Conservation (phyloP, 2,329 filamentous ascomycete genomes). For the Cercospora sp. region DNA sequence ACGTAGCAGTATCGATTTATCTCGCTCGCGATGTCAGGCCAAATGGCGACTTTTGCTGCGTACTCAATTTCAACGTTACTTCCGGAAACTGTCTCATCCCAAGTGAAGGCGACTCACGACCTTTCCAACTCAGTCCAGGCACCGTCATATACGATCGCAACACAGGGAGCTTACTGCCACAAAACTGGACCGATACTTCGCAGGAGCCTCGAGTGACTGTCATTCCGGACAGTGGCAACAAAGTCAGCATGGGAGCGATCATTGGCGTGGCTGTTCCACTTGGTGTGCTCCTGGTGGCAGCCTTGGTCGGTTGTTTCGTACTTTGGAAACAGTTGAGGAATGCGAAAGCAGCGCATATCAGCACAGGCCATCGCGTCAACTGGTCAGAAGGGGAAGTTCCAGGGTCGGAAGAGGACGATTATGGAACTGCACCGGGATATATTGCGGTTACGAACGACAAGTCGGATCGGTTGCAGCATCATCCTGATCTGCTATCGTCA, state of each 20-base stretch:
- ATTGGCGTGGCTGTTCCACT: constrained; percentile 21
- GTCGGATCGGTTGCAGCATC: constrained; percentile 1
- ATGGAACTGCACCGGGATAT: background rate
- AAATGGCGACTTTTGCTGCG: constrained; percentile 24
- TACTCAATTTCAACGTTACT: constrained; percentile 15
- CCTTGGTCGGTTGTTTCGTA: constrained; percentile 17
- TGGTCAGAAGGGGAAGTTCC: background rate
- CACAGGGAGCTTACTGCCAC: constrained; percentile 17
- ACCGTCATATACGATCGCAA: constrained; percentile 22
- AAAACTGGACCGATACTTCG: constrained; percentile 3
- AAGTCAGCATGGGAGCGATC: constrained; percentile 7
- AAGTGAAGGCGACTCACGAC: constrained; percentile 5
- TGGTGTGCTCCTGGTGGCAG: constrained; percentile 20
- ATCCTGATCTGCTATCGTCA: background rate
- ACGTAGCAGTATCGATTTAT: constrained; percentile 15
- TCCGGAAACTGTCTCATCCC: constrained; percentile 10
- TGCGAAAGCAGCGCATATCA: constrained; percentile 31
- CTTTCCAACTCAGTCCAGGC: constrained; percentile 16
- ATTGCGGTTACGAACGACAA: background rate
- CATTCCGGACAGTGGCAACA: background rate
- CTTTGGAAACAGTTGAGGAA: constrained; percentile 16
- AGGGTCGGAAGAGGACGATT: background rate
- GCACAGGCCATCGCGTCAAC: background rate
- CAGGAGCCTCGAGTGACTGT: background rate
- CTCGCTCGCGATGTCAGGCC: constrained; percentile 16